Conservation (phyloP, 305 asterid genomes). For the Stenogyne calaminthoides region DNA sequence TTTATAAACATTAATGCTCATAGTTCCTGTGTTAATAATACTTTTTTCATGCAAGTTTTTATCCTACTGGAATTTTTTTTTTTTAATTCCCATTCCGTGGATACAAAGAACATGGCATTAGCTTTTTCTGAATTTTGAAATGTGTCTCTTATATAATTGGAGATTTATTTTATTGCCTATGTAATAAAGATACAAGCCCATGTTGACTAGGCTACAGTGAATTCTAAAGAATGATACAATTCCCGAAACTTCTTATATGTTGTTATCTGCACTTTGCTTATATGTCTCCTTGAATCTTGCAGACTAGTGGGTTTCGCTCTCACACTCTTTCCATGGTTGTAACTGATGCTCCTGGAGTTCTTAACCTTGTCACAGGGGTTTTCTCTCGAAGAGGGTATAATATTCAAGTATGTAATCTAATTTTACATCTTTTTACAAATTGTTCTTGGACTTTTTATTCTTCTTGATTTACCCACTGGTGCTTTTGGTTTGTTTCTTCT, state of each 20-base stretch:
- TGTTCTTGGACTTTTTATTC: conserved; percentile 7
- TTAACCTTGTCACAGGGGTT: conserved; percentile 89
- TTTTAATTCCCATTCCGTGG: background rate
- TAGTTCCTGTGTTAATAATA: conserved; percentile 6
- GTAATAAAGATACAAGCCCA: conserved; percentile 9
- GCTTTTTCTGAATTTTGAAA: conserved; percentile 12
- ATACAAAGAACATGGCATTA: background rate
- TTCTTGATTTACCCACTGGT: conserved; percentile 13
- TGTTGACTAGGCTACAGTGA: background rate
- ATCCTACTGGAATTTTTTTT: conserved; percentile 2
- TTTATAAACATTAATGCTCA: conserved; percentile 18
- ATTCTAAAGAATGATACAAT: conserved; percentile 15
- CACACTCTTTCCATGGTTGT: conserved; percentile 96
- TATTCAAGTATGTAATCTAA: conserved; percentile 64
- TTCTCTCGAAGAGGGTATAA: conserved; percentile 96
- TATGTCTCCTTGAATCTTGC: conserved; percentile 37
- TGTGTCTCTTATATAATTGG: conserved; percentile 16
- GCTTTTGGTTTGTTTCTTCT: conserved; percentile 23
- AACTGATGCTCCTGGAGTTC: conserved; percentile 96
- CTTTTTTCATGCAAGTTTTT: conserved; percentile 14
- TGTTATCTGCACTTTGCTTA: conserved; percentile 32
- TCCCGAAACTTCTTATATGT: conserved; percentile 14
- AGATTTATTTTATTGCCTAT: background rate
- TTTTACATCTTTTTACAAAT: conserved; percentile 9
- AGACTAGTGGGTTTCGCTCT: conserved; percentile 91